Evolutionary conservation across 768 basidiomycete genomes (phyloP).

Genomic region (Russula griseocarnosa): DNA sequence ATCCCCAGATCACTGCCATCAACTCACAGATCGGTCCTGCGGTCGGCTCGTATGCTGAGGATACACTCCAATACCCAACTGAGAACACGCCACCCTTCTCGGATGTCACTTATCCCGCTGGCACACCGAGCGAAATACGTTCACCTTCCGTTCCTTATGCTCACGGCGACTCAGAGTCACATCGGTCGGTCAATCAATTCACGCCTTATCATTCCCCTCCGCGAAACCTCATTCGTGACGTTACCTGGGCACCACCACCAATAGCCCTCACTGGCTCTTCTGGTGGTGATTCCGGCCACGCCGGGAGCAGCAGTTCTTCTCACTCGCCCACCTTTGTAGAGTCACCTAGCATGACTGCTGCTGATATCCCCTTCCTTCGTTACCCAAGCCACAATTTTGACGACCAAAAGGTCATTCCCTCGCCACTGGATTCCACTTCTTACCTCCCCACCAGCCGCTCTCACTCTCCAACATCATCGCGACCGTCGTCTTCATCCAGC

Average conservation of each 20-base stretch:
- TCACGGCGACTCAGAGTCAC: constrained; percentile 36
- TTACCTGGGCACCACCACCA: constrained; percentile 31
- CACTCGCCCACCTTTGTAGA: constrained; percentile 53
- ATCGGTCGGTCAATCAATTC: constrained; percentile 51
- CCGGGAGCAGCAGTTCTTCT: constrained; percentile 43
- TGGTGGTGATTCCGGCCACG: constrained; percentile 41
- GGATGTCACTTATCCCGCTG: constrained; percentile 44
- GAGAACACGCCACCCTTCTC: constrained; percentile 45
- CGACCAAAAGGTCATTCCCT: constrained; percentile 54
- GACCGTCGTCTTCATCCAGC: constrained; percentile 54
- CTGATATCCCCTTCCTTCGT: constrained; percentile 48
- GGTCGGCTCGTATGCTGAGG: constrained; percentile 40
- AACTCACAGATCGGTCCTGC: constrained; percentile 33
- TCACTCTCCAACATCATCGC: constrained; percentile 64
- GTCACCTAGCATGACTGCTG: constrained; percentile 50
- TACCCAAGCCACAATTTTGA: constrained; percentile 41
- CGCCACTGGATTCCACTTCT: constrained; percentile 47
- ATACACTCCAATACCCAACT: constrained; percentile 45
- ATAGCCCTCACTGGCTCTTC: constrained; percentile 37
- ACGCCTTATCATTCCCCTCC: constrained; percentile 39
- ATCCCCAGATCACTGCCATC: constrained; percentile 30
- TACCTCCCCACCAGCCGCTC: constrained; percentile 69
- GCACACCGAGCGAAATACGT: constrained; percentile 43
- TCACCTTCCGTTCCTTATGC: constrained; percentile 46
- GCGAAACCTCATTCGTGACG: constrained; percentile 31